phyloP scores from a whole-genome alignment of 257 asterid genomes.

The Petrea volubilis region DNA sequence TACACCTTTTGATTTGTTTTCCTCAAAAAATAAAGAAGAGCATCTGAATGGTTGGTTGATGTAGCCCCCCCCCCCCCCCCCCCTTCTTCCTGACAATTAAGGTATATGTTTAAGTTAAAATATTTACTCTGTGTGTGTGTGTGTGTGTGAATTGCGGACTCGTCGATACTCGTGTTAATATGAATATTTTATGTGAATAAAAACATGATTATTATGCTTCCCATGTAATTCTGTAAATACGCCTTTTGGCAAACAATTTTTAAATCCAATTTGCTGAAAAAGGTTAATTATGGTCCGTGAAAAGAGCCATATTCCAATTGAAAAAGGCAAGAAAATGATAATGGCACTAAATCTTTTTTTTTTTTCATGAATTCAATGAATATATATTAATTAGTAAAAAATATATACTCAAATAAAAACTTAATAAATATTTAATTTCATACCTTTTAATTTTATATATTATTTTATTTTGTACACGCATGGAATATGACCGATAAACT shows the following conservation, averaged over 20 bases:
- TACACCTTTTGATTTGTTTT: background rate
- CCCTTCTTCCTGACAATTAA: background rate
- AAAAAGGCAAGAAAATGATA: background rate
- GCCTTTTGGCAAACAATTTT: background rate
- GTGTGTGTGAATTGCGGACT: background rate
- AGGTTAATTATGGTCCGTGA: background rate
- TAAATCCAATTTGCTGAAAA: conserved; percentile 4
- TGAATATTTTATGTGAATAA: background rate
- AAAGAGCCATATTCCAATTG: background rate
- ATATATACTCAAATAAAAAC: too few relatives aligned
- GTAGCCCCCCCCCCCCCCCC: background rate
- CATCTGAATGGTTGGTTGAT: background rate
- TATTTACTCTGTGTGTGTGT: too few relatives aligned
- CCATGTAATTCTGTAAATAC: background rate
- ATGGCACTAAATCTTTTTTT: too few relatives aligned
- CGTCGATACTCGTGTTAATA: background rate
- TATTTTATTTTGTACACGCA: too few relatives aligned
- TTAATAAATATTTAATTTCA: too few relatives aligned
- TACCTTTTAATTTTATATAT: too few relatives aligned
- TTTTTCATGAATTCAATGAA: too few relatives aligned
- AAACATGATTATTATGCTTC: conserved; percentile 11
- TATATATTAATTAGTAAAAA: too few relatives aligned
- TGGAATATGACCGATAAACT: too few relatives aligned
- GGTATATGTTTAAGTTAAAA: too few relatives aligned
- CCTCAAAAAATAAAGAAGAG: background rate